A percentile compares a stretch with the other conserved stretches of the same genome.
Conservation (phyloP, 2,329 filamentous ascomycete species). For the Hortaea werneckii region DNA sequence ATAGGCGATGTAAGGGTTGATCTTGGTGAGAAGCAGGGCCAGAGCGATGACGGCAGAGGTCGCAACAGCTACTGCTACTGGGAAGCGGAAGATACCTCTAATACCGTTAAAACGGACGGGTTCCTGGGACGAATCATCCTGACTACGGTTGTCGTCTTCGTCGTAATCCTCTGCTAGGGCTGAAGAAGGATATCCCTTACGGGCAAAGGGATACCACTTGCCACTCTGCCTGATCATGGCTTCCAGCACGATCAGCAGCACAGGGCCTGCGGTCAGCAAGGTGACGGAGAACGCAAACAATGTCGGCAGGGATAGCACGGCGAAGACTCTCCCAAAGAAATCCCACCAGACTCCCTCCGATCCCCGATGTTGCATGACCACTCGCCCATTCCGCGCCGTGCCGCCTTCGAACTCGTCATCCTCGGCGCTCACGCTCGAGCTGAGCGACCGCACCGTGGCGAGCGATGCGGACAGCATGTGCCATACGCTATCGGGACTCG, state of each 20-base stretch:
- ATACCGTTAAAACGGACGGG: slow-evolving; percentile 59
- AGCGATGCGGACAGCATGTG: slow-evolving; percentile 87
- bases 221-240: slow-evolving; percentile 59
- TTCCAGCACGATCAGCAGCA: slow-evolving; percentile 60
- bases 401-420: slow-evolving; percentile 52
- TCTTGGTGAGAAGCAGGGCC: slow-evolving; percentile 64
- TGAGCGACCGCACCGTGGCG: slow-evolving; percentile 61
- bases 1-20: slow-evolving; percentile 87
- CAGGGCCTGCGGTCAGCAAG: slow-evolving; percentile 66
- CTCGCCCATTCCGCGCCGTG: slow-evolving; percentile 46
- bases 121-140: slow-evolving; percentile 42
- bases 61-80: slow-evolving; percentile 61
- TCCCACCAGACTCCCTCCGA: slow-evolving; percentile 82
- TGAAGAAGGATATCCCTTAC: slow-evolving; percentile 39
- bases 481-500: slow-evolving; percentile 65
- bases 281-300: slow-evolving; percentile 83
- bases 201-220: slow-evolving; percentile 82
- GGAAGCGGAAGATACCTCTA: slow-evolving; percentile 76
- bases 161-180: too few relatives aligned
- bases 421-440: slow-evolving; percentile 50
- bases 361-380: slow-evolving; percentile 49
- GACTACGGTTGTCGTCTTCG: slow-evolving; percentile 38
- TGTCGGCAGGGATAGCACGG: slow-evolving; percentile 67
- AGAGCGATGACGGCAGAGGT: slow-evolving; percentile 59
- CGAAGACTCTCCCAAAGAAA: slow-evolving; percentile 69